phyloP scores from a whole-genome alignment of 2,329 filamentous ascomycete genomes.

The Aureobasidium uvarum region DNA sequence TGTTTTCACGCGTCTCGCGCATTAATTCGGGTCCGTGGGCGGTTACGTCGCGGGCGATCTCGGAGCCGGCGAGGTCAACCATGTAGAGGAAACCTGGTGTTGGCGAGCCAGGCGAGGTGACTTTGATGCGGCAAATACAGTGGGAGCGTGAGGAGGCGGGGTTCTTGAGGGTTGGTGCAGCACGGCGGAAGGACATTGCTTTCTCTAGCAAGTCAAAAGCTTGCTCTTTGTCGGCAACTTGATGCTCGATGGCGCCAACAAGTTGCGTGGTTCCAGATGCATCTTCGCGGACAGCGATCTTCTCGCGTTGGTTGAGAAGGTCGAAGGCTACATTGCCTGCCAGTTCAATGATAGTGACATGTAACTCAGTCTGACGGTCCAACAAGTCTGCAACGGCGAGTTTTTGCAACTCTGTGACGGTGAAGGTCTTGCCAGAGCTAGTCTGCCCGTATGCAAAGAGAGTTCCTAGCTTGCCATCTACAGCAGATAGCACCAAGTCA shows the following conservation, averaged over 20 bases:
- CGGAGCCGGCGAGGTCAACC: not conserved
- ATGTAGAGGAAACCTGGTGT: not conserved
- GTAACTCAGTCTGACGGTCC: not conserved
- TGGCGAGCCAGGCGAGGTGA: not conserved
- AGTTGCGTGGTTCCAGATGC: not conserved
- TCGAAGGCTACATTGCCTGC: not conserved
- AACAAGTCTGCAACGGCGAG: not conserved
- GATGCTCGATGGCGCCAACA: not conserved
- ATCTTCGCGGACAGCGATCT: not conserved
- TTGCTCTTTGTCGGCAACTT: not conserved
- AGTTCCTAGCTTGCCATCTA: not conserved
- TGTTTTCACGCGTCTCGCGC: not conserved
- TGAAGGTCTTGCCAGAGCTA: conserved; percentile 1
- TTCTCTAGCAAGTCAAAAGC: not conserved
- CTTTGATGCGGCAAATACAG: not conserved
- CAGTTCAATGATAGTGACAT: not conserved
- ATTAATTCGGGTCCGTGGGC: not conserved
- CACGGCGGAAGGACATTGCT: not conserved
- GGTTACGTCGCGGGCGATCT: not conserved
- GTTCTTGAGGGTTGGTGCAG: not conserved
- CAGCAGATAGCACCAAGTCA: not conserved
- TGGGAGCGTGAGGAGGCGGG: not conserved
- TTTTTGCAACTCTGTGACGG: not conserved
- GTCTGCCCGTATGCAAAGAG: conserved; percentile 1
- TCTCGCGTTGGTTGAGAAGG: not conserved